A percentile compares a stretch with the other conserved stretches of the same genome.
phyloP scores from a whole-genome alignment of 306 rosid genomes.

The Dalbergia cultrata region DNA sequence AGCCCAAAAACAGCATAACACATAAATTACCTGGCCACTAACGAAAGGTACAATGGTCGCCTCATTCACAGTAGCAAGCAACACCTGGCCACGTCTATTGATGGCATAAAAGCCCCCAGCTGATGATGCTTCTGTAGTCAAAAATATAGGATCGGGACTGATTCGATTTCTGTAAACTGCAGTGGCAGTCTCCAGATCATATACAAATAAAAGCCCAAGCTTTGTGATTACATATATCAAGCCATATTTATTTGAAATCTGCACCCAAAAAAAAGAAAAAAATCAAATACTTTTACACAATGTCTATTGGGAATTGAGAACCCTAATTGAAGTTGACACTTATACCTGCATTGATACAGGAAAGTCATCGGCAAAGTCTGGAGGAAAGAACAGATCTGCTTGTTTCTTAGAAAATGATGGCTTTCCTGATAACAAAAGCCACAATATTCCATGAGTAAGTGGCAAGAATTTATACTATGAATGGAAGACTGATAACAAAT shows the following conservation, averaged over 20 bases:
- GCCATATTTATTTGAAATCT: slow-evolving; percentile 74
- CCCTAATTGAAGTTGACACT: slow-evolving; percentile 35
- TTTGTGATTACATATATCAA: slow-evolving; percentile 71
- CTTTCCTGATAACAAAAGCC: slow-evolving; percentile 56
- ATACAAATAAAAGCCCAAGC: slow-evolving; percentile 77
- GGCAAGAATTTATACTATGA: not conserved
- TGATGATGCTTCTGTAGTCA: slow-evolving; percentile 73
- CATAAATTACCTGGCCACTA: slow-evolving; percentile 65
- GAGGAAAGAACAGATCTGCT: slow-evolving; percentile 74
- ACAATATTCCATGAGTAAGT: slow-evolving; percentile 15
- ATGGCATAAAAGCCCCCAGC: slow-evolving; percentile 70
- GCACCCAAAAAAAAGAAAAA: slow-evolving; percentile 25
- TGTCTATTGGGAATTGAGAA: slow-evolving; percentile 49
- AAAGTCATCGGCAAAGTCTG: slow-evolving; percentile 74
- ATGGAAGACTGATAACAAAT: no score
- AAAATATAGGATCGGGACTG: slow-evolving; percentile 82
- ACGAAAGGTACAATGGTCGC: slow-evolving; percentile 66
- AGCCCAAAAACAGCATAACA: not conserved
- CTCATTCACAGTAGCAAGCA: slow-evolving; percentile 79
- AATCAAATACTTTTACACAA: not conserved
- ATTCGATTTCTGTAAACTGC: slow-evolving; percentile 79
- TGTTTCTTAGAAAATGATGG: slow-evolving; percentile 75
- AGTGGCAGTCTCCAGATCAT: slow-evolving; percentile 77
- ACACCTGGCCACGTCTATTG: slow-evolving; percentile 75
- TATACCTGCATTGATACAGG: slow-evolving; percentile 84